phyloP scores from a whole-genome alignment of 108 stramenopile genomes.

The Nitzschia sp. region DNA sequence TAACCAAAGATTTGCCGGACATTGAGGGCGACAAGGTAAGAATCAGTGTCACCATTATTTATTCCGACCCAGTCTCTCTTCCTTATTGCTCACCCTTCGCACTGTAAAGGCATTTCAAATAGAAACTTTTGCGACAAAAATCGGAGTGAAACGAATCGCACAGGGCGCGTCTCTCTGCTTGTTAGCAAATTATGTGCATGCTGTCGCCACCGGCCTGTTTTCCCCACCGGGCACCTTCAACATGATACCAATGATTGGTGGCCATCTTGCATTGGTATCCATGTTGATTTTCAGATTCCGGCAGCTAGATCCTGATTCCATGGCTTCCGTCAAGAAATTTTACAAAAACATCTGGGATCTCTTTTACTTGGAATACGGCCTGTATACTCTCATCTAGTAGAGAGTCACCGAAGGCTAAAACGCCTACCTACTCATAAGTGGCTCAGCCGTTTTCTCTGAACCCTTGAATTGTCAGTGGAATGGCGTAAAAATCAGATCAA shows the following conservation, averaged over 20 bases:
- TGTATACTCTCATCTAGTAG: constrained; percentile 92
- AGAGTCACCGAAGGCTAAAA: no score
- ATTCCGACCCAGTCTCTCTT: no score
- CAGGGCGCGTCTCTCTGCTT: constrained; percentile 80
- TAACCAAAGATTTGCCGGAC: constrained; percentile 96
- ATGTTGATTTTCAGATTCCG: constrained; percentile 59
- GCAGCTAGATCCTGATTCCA: constrained; percentile 77
- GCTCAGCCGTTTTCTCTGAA: no score
- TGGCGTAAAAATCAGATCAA: no score
- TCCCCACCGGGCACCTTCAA: constrained; percentile 72
- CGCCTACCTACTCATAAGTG: no score
- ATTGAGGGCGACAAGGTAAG: constrained; percentile 88
- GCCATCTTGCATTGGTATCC: constrained; percentile 65
- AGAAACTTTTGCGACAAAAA: constrained; percentile 86
- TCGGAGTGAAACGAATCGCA: constrained; percentile 85
- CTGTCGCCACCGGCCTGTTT: constrained; percentile 74
- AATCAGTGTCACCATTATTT: neutral
- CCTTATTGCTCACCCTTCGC: neutral
- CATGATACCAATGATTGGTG: constrained; percentile 84
- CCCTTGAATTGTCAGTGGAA: no score
- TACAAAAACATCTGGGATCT: constrained; percentile 98
- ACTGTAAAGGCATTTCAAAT: constrained; percentile 34
- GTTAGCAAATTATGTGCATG: constrained; percentile 86
- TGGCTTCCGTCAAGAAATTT: constrained; percentile 83
- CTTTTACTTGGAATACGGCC: constrained; percentile 92